Evolutionary conservation across 257 asterid genomes (phyloP).

Genomic region (Cynanchum wilfordii): DNA sequence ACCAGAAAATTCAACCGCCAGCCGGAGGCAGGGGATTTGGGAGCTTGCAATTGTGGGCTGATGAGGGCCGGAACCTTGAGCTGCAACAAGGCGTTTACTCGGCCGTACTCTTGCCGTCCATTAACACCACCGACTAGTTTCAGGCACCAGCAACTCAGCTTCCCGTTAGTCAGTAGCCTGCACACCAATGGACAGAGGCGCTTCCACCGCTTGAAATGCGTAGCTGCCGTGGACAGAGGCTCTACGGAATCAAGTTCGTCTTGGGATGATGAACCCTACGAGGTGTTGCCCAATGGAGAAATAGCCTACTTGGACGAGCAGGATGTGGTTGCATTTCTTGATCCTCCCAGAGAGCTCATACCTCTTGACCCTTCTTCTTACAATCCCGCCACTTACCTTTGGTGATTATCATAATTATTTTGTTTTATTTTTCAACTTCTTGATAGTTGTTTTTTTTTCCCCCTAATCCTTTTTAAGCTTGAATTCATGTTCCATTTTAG

Average conservation of each 20-base stretch:
- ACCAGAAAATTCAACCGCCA: not conserved
- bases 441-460: not conserved
- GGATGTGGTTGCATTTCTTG: slow-evolving; percentile 69
- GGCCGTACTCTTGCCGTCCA: not conserved
- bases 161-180: not conserved
- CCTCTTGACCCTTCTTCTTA: slow-evolving; percentile 79
- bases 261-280: slow-evolving; percentile 49
- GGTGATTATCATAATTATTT: slow-evolving; percentile 30
- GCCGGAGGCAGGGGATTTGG: not conserved
- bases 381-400: slow-evolving; percentile 79
- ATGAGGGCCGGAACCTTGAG: slow-evolving; percentile 3
- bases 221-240: not conserved
- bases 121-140: not conserved
- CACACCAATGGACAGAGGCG: not conserved
- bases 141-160: not conserved
- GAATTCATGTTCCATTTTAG: not conserved
- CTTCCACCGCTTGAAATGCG: not conserved
- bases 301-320: slow-evolving; percentile 49
- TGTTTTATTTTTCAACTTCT: not conserved
- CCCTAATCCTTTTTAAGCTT: not conserved
- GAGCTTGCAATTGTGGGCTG: not conserved
- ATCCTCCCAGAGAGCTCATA: slow-evolving; percentile 69
- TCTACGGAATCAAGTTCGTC: slow-evolving; percentile 8
- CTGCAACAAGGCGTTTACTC: not conserved
- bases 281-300: slow-evolving; percentile 29